phyloP scores from a whole-genome alignment of 805 yeast genomes.

The Barnettozyma californica region DNA sequence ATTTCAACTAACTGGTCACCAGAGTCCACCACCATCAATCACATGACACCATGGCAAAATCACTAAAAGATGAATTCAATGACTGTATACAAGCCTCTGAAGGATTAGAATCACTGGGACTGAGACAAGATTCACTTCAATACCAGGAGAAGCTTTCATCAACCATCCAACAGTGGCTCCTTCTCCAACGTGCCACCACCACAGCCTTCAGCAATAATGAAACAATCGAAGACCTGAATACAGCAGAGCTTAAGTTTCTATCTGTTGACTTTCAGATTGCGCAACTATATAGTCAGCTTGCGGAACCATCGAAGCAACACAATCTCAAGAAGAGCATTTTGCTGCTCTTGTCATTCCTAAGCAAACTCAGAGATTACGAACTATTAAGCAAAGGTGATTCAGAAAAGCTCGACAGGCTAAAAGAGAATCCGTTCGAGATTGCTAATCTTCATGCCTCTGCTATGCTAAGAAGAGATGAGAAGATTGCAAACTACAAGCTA shows the following conservation, averaged over 20 bases:
- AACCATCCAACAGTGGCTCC: constrained; percentile 37
- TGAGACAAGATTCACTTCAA: constrained; percentile 37
- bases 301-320: constrained; percentile 25
- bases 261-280: constrained; percentile 59
- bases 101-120: constrained; percentile 13
- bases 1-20: background rate
- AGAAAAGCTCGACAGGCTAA: constrained; percentile 32
- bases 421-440: constrained; percentile 30
- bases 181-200: constrained; percentile 43
- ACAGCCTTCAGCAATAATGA: constrained; percentile 65
- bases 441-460: constrained; percentile 33
- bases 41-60: constrained; percentile 3
- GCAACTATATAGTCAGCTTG: constrained; percentile 23
- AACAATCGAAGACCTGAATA: constrained; percentile 58
- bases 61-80: constrained; percentile 4
- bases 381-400: constrained; percentile 36
- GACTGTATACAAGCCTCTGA: background rate
- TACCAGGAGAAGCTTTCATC: constrained; percentile 35
- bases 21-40: too few relatives aligned
- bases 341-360: constrained; percentile 40
- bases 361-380: constrained; percentile 39
- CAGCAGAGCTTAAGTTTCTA: constrained; percentile 56
- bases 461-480: constrained; percentile 51
- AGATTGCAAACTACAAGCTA: constrained; percentile 60
- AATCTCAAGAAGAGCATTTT: constrained; percentile 39